These are phyloP conservation scores for Tuber microsphaerosporum DNA, from an alignment of 495 filamentous ascomycete species.

Conservation along the genomic window DNA sequence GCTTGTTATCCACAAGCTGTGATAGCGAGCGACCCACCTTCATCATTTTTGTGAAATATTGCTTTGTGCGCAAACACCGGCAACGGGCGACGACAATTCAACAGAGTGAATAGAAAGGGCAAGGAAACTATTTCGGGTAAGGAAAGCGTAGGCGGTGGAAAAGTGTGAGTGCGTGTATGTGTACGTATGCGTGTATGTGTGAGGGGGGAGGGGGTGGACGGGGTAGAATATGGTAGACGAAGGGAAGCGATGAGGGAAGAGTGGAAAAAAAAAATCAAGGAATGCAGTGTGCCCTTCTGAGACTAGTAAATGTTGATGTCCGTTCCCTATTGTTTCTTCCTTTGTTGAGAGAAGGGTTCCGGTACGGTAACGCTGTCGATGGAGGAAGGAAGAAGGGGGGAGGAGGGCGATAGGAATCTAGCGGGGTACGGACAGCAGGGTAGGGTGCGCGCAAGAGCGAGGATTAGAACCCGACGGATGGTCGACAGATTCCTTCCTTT, in stretches of 20 bases:
- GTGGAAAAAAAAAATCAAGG: conserved; percentile 10
- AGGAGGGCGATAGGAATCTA: conserved; percentile 1
- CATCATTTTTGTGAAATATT: conserved; percentile 36
- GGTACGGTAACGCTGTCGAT: conserved; percentile 18
- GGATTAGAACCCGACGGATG: not conserved
- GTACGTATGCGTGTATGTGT: not conserved
- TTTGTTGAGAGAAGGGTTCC: conserved; percentile 2
- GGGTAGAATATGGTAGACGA: not conserved
- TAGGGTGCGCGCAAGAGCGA: conserved; percentile 2
- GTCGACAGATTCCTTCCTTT: not conserved
- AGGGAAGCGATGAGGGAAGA: conserved; percentile 4
- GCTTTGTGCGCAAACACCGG: not conserved
- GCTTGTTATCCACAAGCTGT: conserved; percentile 36
- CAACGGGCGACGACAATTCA: not conserved
- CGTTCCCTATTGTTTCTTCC: not conserved
- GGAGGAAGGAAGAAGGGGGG: not conserved
- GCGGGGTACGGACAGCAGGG: conserved; percentile 1
- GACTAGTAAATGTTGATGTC: not conserved
- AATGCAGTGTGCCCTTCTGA: conserved; percentile 5
- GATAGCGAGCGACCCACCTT: conserved; percentile 41
- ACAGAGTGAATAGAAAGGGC: not conserved
- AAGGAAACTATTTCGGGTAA: not conserved
- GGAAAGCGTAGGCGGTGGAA: not conserved
- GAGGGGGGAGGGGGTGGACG: not conserved
- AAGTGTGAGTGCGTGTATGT: not conserved